phyloP scores from a whole-genome alignment of 2,329 filamentous ascomycete species.

The Zelopaecilomyces penicillatus region DNA sequence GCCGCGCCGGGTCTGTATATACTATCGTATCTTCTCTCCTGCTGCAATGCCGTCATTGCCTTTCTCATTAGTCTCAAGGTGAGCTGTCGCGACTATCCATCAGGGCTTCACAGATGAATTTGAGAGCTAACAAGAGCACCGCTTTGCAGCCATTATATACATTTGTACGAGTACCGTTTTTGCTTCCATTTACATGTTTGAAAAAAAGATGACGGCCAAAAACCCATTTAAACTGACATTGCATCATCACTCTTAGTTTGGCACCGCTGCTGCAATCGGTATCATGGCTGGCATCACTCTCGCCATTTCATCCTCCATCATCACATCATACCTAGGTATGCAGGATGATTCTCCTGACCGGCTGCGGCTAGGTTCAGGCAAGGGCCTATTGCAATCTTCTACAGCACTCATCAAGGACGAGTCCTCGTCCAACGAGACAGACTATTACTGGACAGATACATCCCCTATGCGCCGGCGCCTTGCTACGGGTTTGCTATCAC shows the following conservation, averaged over 20 bases:
- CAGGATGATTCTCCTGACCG: slow-evolving; percentile 17
- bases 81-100: slow-evolving; percentile 5
- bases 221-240: neutral
- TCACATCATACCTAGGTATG: slow-evolving; percentile 44
- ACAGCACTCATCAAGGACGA: slow-evolving; percentile 10
- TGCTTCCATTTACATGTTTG: neutral
- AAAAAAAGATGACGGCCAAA: neutral
- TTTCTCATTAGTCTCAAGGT: slow-evolving; percentile 30
- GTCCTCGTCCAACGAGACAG: slow-evolving; percentile 25
- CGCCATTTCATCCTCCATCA: slow-evolving; percentile 44
- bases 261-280: slow-evolving; percentile 60
- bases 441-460: slow-evolving; percentile 31
- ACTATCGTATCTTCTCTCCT: slow-evolving; percentile 19
- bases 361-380: slow-evolving; percentile 2
- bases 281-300: slow-evolving; percentile 52
- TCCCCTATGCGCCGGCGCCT: slow-evolving; percentile 30
- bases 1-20: slow-evolving; percentile 30
- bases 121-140: neutral
- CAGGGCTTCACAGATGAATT: neutral
- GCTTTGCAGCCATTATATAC: slow-evolving; percentile 31
- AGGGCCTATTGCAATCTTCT: slow-evolving; percentile 8
- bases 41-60: slow-evolving; percentile 14
- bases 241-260: slow-evolving; percentile 34
- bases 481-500: slow-evolving; percentile 45
- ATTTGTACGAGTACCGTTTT: slow-evolving; percentile 29